Conservation (phyloP, 2,329 filamentous ascomycete genomes). For the Celoporthe dispersa region DNA sequence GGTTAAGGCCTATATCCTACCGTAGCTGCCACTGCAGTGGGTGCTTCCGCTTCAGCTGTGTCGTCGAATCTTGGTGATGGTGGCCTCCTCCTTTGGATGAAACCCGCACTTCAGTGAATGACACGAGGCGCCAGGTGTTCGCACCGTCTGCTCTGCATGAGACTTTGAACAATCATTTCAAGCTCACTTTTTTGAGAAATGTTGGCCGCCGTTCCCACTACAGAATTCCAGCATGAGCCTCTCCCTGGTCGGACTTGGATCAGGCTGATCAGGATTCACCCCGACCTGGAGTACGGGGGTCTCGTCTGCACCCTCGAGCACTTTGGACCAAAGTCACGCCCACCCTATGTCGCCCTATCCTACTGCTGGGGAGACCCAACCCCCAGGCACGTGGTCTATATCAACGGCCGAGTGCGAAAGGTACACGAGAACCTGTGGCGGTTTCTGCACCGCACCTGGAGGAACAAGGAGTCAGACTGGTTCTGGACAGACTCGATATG, state of each 20-base stretch:
- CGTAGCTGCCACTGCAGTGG: not conserved
- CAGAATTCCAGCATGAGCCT: constrained; percentile 5
- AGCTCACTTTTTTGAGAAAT: not conserved
- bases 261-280: constrained; percentile 13
- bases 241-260: constrained; percentile 9
- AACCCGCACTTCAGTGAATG: not conserved
- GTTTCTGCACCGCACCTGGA: constrained; percentile 14
- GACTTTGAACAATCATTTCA: not conserved
- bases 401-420: constrained; percentile 10
- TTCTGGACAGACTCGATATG: constrained; percentile 19
- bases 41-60: not conserved
- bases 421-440: constrained; percentile 18
- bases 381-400: constrained; percentile 6
- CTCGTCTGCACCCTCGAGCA: constrained; percentile 9
- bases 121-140: not conserved
- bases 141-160: not conserved
- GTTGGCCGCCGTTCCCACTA: not conserved
- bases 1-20: not conserved
- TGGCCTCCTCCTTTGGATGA: not conserved
- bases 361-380: constrained; percentile 20
- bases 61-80: not conserved
- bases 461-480: constrained; percentile 1
- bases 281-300: not conserved
- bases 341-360: constrained; percentile 18
- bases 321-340: not conserved